A percentile compares a stretch with the other conserved stretches of the same genome.
Conservation (phyloP, 177 flowering plant species). For the Telopea speciosissima region DNA sequence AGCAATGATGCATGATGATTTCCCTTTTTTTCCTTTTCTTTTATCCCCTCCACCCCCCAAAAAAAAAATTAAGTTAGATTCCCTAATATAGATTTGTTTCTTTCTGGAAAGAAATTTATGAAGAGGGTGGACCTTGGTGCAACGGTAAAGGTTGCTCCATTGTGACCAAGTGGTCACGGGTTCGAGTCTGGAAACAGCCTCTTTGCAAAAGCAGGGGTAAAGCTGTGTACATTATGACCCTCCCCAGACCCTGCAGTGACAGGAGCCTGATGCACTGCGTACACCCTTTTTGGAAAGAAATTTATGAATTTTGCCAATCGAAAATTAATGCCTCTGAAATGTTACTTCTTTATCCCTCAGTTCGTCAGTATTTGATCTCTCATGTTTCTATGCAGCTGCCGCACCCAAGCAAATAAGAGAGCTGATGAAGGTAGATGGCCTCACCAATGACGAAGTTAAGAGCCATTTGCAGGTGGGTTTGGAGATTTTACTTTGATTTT, state of each 20-base stretch:
- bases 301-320: background rate
- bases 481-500: background rate
- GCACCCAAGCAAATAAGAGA: constrained; percentile 31
- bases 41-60: too few species aligned
- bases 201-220: too few species aligned
- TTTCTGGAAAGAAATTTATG: background rate
- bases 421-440: constrained; percentile 17
- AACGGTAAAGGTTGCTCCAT: too few species aligned
- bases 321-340: background rate
- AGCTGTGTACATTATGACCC: too few species aligned
- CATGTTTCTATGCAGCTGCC: constrained; percentile 50
- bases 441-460: constrained; percentile 59
- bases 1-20: background rate
- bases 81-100: too few species aligned
- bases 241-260: too few species aligned
- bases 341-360: background rate
- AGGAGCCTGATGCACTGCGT: too few species aligned
- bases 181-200: too few species aligned
- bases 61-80: background rate
- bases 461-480: constrained; percentile 81
- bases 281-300: background rate
- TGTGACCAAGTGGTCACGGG: too few species aligned
- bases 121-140: too few species aligned
- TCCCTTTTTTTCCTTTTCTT: background rate
- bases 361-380: constrained; percentile 1